Percentiles rank a stretch among this genome's conserved stretches.
Evolutionary conservation across 352 stramenopile species (phyloP).

Genomic region (Vaucheria bursata): DNA sequence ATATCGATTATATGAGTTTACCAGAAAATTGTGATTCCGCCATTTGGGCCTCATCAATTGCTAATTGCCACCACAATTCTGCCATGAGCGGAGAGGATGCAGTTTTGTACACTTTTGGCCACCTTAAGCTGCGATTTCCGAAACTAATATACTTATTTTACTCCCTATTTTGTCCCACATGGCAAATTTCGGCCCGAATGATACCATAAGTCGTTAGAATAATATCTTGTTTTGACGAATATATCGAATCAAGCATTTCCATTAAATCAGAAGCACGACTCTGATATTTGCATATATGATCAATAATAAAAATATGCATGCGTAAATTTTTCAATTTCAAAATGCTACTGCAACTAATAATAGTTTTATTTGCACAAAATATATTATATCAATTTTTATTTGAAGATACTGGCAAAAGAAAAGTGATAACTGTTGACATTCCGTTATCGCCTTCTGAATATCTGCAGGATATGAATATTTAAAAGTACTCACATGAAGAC

Average conservation of each 20-base stretch:
- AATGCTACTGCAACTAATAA: too few relatives aligned
- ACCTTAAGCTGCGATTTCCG: slow-evolving; percentile 16
- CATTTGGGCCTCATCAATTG: slow-evolving; percentile 77
- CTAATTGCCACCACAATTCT: slow-evolving; percentile 70
- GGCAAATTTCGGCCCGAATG: slow-evolving; percentile 50
- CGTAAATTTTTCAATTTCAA: too few relatives aligned
- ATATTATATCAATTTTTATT: too few relatives aligned
- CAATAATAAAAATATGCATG: too few relatives aligned
- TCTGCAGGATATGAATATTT: too few relatives aligned
- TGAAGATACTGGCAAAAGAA: too few relatives aligned
- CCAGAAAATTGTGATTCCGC: slow-evolving; percentile 59
- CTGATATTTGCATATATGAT: too few relatives aligned
- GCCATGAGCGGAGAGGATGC: slow-evolving; percentile 64
- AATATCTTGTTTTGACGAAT: slow-evolving; percentile 62
- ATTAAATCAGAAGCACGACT: too few relatives aligned
- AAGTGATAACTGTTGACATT: too few relatives aligned
- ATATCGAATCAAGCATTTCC: slow-evolving; percentile 38
- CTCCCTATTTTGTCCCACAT: not conserved
- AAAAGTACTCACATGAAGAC: too few relatives aligned
- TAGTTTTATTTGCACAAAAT: too few relatives aligned
- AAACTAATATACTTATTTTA: not conserved
- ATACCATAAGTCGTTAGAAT: slow-evolving; percentile 75
- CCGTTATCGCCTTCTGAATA: too few relatives aligned
- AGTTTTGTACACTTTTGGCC: slow-evolving; percentile 33
- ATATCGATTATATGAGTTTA: not conserved